Base-by-base conservation (phyloP, 768 basidiomycete genomes). In the Trametes sanguinea region DNA sequence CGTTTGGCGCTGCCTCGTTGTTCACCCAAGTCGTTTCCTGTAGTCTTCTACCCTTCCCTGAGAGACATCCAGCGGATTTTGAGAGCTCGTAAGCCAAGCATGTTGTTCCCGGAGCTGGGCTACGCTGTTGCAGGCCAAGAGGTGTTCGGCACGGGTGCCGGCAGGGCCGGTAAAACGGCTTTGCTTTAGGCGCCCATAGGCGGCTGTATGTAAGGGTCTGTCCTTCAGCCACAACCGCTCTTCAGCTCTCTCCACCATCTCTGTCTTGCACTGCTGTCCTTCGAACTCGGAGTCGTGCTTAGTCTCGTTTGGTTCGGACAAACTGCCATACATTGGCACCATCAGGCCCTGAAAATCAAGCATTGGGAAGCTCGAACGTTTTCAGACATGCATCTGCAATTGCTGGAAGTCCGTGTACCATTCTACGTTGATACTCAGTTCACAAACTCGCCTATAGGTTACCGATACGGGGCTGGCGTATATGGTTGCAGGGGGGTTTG, bases 401-500 rank as follows among this genome's bases (percentile, higher is more conserved):
- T 73, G 37, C 44, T 68, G 46, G 65, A 73, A 71, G 72, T 73
- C 61, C 69, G 72, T 73, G 50, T 39, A 52, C 22, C 67, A 67
- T 61, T 44, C 22, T 39, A 17, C 57, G 22, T n/a, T 33, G 13
- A 32, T 29, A 30, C 61, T 35, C 62, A 58, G 43, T 61, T 73
- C 69, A 73, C 69, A 68, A 68, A 73, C 67, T 66, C 63, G 70
- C 62, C 62, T 35, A 50, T 16, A 90, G 89, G 77, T 83, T 2
- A 80, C 85, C 1, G 67, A 77, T 32, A 71, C 83, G 1, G 76
- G 83, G 17, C 65, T 88, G 63, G 83, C 85, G 9, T 89, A 89
- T 66, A 83, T 84, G 27, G 82, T 83, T 60, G 71, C 89, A 1
- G 88, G 87, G 3, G 87, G 82, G 3, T 83, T 83, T 51, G 76